Evolutionary conservation across 225 moss, liverwort and hornwort genomes (phyloP).

Genomic region (Sphagnum contortum): DNA sequence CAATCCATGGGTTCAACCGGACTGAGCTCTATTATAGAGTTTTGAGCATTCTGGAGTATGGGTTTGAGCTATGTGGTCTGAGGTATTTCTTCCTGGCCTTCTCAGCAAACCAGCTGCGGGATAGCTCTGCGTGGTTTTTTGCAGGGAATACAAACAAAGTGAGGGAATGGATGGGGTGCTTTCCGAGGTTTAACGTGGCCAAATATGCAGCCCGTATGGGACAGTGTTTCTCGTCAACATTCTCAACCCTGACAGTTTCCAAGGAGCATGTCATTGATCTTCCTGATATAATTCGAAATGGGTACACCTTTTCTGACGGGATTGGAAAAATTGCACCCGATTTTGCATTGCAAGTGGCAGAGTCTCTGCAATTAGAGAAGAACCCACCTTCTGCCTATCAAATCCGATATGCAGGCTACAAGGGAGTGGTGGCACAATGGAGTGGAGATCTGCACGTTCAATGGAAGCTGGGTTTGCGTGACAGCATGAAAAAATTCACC

Average conservation of each 20-base stretch:
- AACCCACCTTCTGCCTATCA: conserved; percentile 71
- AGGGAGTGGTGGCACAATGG: conserved; percentile 78
- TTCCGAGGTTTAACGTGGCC: conserved; percentile 61
- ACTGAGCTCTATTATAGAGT: conserved; percentile 52
- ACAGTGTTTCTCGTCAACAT: conserved; percentile 84
- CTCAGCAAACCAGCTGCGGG: conserved; percentile 63
- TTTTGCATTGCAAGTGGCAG: conserved; percentile 51
- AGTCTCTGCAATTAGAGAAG: conserved; percentile 28
- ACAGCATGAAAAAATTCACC: conserved; percentile 61
- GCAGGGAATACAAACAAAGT: conserved; percentile 29
- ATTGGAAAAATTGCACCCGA: conserved; percentile 63
- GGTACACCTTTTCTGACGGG: conserved; percentile 74
- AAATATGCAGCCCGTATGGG: conserved; percentile 90
- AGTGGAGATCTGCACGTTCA: conserved; percentile 7
- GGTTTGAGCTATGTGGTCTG: conserved; percentile 61
- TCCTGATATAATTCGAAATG: conserved; percentile 44
- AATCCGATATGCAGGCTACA: conserved; percentile 86
- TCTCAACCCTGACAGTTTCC: conserved; percentile 32
- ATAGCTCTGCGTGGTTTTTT: conserved; percentile 83
- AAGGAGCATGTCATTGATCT: conserved; percentile 16
- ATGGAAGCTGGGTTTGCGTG: conserved; percentile 54
- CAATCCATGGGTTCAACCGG: conserved; percentile 4
- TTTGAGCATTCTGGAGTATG: conserved; percentile 23
- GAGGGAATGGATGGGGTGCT: conserved; percentile 81
- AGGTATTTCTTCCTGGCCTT: conserved; percentile 67